phyloP scores from a whole-genome alignment of 2,329 filamentous ascomycete genomes.

The Phyllosticta capitalensis region DNA sequence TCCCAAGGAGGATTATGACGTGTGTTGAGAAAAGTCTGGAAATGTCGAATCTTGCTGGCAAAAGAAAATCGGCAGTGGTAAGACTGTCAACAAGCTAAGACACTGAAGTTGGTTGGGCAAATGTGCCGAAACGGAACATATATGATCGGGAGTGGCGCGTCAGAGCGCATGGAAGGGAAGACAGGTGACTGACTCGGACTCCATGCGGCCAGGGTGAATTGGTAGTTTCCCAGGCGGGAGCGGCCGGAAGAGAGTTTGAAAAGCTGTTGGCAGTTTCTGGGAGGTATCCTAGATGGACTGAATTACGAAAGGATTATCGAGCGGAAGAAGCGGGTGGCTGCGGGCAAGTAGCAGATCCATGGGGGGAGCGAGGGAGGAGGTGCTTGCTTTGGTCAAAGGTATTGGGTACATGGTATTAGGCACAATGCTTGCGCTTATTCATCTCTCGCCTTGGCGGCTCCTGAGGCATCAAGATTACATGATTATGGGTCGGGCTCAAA shows the following conservation, averaged over 20 bases:
- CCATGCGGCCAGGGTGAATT: background rate
- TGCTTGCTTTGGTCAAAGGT: background rate
- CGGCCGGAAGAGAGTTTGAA: conserved; percentile 7
- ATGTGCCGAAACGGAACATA: background rate
- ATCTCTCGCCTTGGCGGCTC: background rate
- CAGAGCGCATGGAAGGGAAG: background rate
- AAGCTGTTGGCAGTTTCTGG: background rate
- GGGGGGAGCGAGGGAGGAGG: background rate
- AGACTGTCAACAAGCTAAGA: background rate
- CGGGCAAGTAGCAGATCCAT: background rate
- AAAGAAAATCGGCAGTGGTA: background rate
- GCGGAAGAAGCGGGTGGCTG: background rate
- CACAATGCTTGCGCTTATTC: background rate
- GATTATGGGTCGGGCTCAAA: background rate
- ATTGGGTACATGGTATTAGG: background rate
- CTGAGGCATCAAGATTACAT: background rate
- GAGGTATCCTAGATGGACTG: background rate
- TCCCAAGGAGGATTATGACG: background rate
- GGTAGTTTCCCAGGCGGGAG: conserved; percentile 1
- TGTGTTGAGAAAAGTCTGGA: background rate
- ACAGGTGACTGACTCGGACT: background rate
- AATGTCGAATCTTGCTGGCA: background rate
- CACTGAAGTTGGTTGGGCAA: background rate
- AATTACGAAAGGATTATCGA: background rate
- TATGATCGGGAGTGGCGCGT: background rate